Evolutionary conservation across 78 protist genomes (phyloP).

Genomic region (Speleostelium caveatum): DNA sequence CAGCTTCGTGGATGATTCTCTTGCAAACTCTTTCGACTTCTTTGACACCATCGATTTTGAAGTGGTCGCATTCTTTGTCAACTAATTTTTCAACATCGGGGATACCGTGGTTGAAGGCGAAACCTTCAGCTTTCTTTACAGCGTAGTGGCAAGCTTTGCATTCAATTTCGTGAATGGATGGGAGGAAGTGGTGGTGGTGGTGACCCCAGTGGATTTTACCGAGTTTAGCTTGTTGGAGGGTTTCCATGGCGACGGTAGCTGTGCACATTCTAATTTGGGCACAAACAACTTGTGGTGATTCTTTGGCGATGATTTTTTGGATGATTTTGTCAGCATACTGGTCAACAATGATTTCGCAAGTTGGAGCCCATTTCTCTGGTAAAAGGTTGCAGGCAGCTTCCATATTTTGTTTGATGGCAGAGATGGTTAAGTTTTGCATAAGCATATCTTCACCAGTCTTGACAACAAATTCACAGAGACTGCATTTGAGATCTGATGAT

Average conservation of each 20-base stretch:
- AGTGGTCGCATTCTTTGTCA: not conserved
- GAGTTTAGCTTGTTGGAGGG: too few relatives aligned
- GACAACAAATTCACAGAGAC: not conserved
- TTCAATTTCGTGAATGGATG: conserved; percentile 1
- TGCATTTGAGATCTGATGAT: too few relatives aligned
- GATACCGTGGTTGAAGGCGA: too few relatives aligned
- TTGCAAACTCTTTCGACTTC: not conserved
- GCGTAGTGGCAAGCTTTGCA: conserved; percentile 9
- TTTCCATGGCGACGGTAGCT: too few relatives aligned
- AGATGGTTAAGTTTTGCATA: not conserved
- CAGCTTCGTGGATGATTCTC: conserved; percentile 1
- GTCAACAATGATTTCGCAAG: not conserved
- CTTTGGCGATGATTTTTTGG: not conserved
- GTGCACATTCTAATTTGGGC: not conserved
- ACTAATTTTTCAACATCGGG: too few relatives aligned
- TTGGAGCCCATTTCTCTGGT: not conserved
- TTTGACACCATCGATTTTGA: not conserved
- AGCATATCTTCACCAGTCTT: conserved; percentile 10
- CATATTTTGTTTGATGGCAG: not conserved
- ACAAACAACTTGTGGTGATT: conserved; percentile 2
- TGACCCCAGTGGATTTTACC: too few relatives aligned
- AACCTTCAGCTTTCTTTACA: conserved; percentile 11
- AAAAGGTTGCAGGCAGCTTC: not conserved
- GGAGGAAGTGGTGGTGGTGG: too few relatives aligned
- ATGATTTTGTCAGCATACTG: not conserved